Evolutionary conservation across 2,329 filamentous ascomycete species (phyloP), one percentile per base, ranked within the genome.

Genomic region (Fusarium sp.): DNA sequence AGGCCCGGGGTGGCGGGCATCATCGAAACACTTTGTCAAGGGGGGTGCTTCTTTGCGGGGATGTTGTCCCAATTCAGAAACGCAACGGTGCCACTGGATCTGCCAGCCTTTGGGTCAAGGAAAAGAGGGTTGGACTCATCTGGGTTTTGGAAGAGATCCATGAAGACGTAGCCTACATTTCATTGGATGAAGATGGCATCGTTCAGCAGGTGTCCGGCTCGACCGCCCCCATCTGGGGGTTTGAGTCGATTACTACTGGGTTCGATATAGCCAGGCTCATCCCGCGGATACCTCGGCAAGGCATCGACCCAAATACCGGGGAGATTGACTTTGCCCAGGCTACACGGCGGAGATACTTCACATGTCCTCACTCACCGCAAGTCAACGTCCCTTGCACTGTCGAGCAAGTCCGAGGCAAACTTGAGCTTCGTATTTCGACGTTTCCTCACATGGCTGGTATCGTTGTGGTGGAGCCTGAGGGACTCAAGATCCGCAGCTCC

Each of bases 131-230:
- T 55, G 95, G 95, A 10, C 82, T 99, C 64, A 98, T 99, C 65
- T 99, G 96, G 96, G 96, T 99, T 9, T 83, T 99, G 3, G 96
- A 99, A 79, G 96, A 99, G 81, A 98, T 99, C 65, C 94, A 95
- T 59, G 96, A 99, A 81, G 95, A 99, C 78, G 91, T 96, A 40
- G 94, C 93, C 5, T 88, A 90, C 65, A 82, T 99, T 44, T 87
- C 85, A 11, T 86, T 97, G 18, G 93, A 97, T 76, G 91, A 94
- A 60, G 90, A 94, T 30, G 94, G 94, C 43, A 86, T 88, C 44
- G 88, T 98, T 16, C 86, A 89, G 30, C 89, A 87, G 54, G 86
- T 92, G 39, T 86, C 87, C 3, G 95, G 95, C n/a, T 88, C 92
- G n/a, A 88, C 89, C n/a, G 89, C 90, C 60, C 88, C 91, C 23